Evolutionary conservation across 2,329 filamentous ascomycete genomes (phyloP).

Genomic region (Xylariaceae sp.): DNA sequence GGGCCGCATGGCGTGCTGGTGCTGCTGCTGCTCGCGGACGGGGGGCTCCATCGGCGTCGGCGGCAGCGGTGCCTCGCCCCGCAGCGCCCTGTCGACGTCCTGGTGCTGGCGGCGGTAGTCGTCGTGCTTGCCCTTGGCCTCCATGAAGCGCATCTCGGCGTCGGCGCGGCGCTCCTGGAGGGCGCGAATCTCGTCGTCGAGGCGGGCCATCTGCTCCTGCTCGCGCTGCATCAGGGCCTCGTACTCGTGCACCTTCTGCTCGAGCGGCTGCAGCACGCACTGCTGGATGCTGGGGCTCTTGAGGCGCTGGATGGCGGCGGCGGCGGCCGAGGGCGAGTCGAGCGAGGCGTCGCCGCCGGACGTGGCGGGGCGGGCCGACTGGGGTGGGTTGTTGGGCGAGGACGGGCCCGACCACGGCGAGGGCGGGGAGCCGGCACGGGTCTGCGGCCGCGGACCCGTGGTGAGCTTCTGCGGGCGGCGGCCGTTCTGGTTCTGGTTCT

Average conservation of each 20-base stretch:
- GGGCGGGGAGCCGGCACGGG: constrained; percentile 18
- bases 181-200: constrained; percentile 35
- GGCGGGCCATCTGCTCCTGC: constrained; percentile 32
- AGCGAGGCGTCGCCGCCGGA: constrained; percentile 3
- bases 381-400: constrained; percentile 11
- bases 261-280: constrained; percentile 37
- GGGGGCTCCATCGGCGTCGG: constrained; percentile 10
- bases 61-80: constrained; percentile 28
- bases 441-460: constrained; percentile 12
- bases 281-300: constrained; percentile 35
- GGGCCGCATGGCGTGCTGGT: constrained; percentile 13
- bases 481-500: too few relatives aligned
- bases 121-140: constrained; percentile 36
- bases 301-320: constrained; percentile 30
- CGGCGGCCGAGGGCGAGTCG: constrained; percentile 7
- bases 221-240: constrained; percentile 32
- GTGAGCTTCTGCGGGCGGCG: constrained; percentile 14
- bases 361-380: constrained; percentile 4
- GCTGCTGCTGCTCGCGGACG: constrained; percentile 3
- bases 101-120: constrained; percentile 34
- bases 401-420: constrained; percentile 14
- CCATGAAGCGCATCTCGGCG: constrained; percentile 33
- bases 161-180: constrained; percentile 33
- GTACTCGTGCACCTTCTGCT: constrained; percentile 38
- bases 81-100: constrained; percentile 34